Evolutionary conservation across 345 rosid genomes (phyloP).

Genomic region (Cardiospermum halicacabum): DNA sequence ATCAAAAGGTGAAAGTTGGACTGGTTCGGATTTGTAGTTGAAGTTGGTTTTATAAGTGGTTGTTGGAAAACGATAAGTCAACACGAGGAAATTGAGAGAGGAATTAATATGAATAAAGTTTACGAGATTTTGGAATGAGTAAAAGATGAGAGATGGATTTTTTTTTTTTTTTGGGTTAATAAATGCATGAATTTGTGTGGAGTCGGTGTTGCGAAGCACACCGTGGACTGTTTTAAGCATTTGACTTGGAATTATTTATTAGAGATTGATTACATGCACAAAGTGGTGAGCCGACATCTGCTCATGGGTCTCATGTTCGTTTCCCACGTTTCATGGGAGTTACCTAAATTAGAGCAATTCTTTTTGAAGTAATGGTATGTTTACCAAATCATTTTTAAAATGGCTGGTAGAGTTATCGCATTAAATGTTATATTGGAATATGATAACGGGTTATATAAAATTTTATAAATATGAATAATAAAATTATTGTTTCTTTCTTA

Average conservation of each 20-base stretch:
- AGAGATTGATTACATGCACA: background rate
- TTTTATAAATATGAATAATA: too few species aligned
- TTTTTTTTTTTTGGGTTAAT: background rate
- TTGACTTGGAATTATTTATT: constrained; percentile 9
- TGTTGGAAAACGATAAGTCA: constrained; percentile 26
- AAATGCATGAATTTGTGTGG: background rate
- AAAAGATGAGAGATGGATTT: constrained; percentile 8
- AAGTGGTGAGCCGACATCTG: constrained; percentile 13
- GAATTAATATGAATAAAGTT: constrained; percentile 5
- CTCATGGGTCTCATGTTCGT: constrained; percentile 13
- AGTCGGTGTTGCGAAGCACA: constrained; percentile 17
- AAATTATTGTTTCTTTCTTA: too few species aligned
- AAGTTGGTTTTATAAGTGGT: background rate
- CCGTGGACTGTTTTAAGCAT: background rate
- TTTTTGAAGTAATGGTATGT: too few species aligned
- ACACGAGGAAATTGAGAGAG: constrained; percentile 27
- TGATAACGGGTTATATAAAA: too few species aligned
- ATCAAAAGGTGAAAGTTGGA: background rate
- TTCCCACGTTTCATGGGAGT: constrained; percentile 6
- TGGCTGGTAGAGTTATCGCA: too few species aligned
- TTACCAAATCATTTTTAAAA: too few species aligned
- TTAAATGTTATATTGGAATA: too few species aligned
- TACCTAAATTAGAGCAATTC: too few species aligned
- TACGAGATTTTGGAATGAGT: constrained; percentile 15
- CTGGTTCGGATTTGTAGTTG: background rate